Base-by-base conservation (phyloP, 495 filamentous ascomycete species). In the Daldinia caldariorum region DNA sequence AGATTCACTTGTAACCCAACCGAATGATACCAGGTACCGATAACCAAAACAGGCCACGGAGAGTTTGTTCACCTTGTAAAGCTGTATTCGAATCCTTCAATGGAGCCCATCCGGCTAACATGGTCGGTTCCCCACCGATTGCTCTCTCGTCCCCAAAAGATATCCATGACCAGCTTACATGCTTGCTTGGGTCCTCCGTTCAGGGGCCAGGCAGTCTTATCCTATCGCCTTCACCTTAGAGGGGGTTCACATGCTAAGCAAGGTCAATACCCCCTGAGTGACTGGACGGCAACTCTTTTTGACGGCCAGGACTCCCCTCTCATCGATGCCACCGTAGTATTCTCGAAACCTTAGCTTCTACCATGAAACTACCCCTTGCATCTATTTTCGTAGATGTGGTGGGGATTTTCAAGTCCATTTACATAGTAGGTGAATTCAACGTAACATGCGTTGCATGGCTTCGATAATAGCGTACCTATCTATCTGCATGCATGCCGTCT, bases 81-180 rank as follows among this genome's bases (percentile, higher is more conserved):
- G 20, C 14, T 38, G 29, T 31, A 68, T 37, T 32, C 58, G 32
- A 39, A 56, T 67, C 69, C 64, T 68, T 68, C 51, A 54, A 63
- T 61, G 69, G 69, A 67, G 59, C 63, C 62, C 62, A 38, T 58
- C 63, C 59, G 60, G 31, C 50, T 51, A 41, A 64, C 69, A 67
- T 67, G 64, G 69, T 72, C 59, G 59, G 63, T 64, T 72, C 70
- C 61, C 70, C 70, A 65, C 70, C 41, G 65, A 58, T 65, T 26
- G 26, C 50, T 63, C 31, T 39, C 47, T n/a, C 26, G 6, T 10
- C 34, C 34, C 34, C 1, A 35, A 6, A 35, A 35, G 34, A 35
- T 5, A 51, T 20, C 49, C 12, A 51, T 14, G 26, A 26, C 69
- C 45, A 59, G 43, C 39, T 50, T 55, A 47, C 41, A 43, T 63